A percentile compares a stretch with the other conserved stretches of the same genome.
Conservation (phyloP, 208 protist genomes). For the Leptomonas seymouri region DNA sequence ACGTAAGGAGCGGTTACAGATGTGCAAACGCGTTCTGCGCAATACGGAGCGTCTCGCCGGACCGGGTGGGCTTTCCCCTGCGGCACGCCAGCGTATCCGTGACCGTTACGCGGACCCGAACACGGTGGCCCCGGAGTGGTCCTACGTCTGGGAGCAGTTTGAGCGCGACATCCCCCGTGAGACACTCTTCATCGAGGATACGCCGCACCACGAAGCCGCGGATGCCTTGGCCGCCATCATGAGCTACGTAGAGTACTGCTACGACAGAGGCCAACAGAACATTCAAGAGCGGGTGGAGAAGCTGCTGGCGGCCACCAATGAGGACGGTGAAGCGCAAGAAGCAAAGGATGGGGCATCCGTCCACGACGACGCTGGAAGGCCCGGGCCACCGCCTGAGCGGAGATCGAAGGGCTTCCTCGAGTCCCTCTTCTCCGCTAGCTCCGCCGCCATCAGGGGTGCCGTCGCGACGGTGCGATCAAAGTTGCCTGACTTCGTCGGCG, state of each 20-base stretch:
- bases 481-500: slow-evolving; percentile 41
- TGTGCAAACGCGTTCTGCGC: slow-evolving; percentile 19
- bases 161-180: slow-evolving; percentile 57
- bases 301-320: slow-evolving; percentile 12
- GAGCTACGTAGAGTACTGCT: slow-evolving; percentile 63
- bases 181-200: slow-evolving; percentile 51
- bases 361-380: background rate
- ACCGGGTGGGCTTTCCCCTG: slow-evolving; percentile 7
- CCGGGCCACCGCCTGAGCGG: background rate
- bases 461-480: slow-evolving; percentile 31
- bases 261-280: slow-evolving; percentile 31
- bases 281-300: slow-evolving; percentile 26
- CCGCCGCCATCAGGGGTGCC: slow-evolving; percentile 30
- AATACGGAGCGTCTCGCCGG: slow-evolving; percentile 10
- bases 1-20: slow-evolving; percentile 21
- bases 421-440: slow-evolving; percentile 26
- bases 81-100: slow-evolving; percentile 15
- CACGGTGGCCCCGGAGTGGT: slow-evolving; percentile 41
- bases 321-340: background rate
- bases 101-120: slow-evolving; percentile 28
- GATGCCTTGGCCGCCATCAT: slow-evolving; percentile 51
- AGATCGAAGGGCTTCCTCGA: slow-evolving; percentile 33
- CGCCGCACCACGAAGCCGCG: slow-evolving; percentile 33
- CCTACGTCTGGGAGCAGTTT: slow-evolving; percentile 64
- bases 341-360: background rate